A percentile compares a stretch with the other conserved stretches of the same genome.
Conservation (phyloP, 2,329 filamentous ascomycete species). For the Exserohilum rostratum region DNA sequence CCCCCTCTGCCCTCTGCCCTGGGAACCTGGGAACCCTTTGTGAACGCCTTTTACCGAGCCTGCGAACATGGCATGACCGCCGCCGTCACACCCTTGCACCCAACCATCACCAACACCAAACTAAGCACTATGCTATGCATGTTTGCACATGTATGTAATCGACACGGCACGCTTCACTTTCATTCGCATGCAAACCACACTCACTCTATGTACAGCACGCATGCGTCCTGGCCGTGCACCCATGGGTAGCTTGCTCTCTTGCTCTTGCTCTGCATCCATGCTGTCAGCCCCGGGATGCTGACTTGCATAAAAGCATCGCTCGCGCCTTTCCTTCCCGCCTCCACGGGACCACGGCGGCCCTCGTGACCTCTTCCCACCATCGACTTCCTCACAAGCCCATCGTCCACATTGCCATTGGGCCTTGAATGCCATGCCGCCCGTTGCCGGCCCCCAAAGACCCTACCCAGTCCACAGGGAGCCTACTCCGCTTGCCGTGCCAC, state of each 20-base stretch:
- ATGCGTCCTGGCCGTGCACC: constrained; percentile 1
- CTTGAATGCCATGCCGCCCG: constrained; percentile 12
- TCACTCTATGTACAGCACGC: neutral
- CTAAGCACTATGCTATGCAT: too few relatives aligned
- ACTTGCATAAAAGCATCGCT: constrained; percentile 30
- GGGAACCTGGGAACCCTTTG: too few relatives aligned
- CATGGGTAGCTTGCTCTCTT: too few relatives aligned
- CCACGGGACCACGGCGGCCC: too few relatives aligned
- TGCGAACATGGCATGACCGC: too few relatives aligned
- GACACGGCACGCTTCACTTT: neutral
- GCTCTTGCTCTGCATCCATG: constrained; percentile 20
- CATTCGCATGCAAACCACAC: neutral
- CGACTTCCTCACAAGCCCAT: constrained; percentile 15
- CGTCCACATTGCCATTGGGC: neutral
- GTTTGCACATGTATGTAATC: too few relatives aligned
- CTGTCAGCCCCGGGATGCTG: constrained; percentile 36
- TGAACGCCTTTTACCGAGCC: constrained; percentile 1
- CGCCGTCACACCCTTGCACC: too few relatives aligned
- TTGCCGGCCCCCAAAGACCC: constrained; percentile 11
- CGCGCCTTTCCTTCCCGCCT: constrained; percentile 11
- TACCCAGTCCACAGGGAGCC: neutral
- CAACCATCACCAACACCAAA: too few relatives aligned
- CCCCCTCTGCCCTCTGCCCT: too few relatives aligned
- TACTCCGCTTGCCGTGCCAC: constrained; percentile 8
- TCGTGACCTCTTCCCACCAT: constrained; percentile 28